These are phyloP conservation scores for Fonsecaea pugnacius DNA, from an alignment of 2,329 filamentous ascomycete genomes.

Conservation along the genomic window DNA sequence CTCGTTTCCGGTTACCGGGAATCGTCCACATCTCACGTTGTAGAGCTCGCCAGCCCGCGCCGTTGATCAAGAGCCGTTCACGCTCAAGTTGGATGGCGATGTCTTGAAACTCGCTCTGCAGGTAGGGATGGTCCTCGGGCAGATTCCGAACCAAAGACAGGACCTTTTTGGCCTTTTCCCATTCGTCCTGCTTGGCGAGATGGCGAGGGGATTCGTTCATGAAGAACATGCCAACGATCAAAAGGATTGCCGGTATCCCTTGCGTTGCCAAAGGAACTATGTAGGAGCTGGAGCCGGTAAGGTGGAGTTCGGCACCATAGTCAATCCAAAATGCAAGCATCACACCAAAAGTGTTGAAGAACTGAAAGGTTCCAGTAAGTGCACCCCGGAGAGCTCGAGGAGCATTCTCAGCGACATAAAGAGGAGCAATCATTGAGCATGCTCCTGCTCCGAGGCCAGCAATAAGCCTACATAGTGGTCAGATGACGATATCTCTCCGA, in stretches of 20 bases:
- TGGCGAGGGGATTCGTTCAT: slow-evolving; percentile 42
- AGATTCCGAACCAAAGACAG: slow-evolving; percentile 63
- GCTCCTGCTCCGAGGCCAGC: slow-evolving; percentile 64
- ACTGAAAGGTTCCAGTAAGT: slow-evolving; percentile 43
- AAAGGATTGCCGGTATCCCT: slow-evolving; percentile 50
- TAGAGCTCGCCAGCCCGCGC: slow-evolving; percentile 58
- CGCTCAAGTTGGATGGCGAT: slow-evolving; percentile 64
- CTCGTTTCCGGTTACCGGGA: slow-evolving; percentile 58
- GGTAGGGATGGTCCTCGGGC: slow-evolving; percentile 56
- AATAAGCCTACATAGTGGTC: slow-evolving; percentile 47
- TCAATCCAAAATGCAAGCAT: slow-evolving; percentile 52
- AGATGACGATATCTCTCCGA: background rate
- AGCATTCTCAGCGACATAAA: slow-evolving; percentile 65
- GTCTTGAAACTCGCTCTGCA: slow-evolving; percentile 63
- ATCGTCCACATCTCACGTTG: slow-evolving; percentile 68
- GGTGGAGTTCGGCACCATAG: slow-evolving; percentile 55
- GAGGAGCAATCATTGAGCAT: slow-evolving; percentile 62
- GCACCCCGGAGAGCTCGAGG: slow-evolving; percentile 58
- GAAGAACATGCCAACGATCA: slow-evolving; percentile 40
- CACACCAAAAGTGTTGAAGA: slow-evolving; percentile 42
- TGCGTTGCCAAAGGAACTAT: slow-evolving; percentile 69
- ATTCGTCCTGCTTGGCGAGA: slow-evolving; percentile 65
- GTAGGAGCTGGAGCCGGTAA: slow-evolving; percentile 59
- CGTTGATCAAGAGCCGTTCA: slow-evolving; percentile 62
- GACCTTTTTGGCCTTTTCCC: slow-evolving; percentile 65